Conservation (phyloP, 1,284 basidiomycete species). For the Crucibulum parvulum region DNA sequence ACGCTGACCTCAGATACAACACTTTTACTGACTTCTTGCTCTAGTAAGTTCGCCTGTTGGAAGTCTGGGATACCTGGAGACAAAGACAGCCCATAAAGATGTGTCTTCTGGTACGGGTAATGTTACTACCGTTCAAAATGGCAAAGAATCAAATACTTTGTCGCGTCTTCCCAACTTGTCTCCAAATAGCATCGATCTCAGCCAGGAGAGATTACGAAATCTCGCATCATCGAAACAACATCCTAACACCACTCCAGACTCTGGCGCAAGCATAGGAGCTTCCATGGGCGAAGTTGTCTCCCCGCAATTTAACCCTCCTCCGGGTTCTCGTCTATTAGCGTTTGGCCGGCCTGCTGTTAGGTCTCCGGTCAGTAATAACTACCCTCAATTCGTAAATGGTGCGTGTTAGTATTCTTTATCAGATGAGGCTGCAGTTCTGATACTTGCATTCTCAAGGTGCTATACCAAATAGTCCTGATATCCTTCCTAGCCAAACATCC, state of each 20-base stretch:
- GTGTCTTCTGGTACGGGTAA: too few relatives aligned
- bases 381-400: slow-evolving; percentile 16
- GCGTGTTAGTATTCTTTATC: slow-evolving; percentile 16
- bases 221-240: too few relatives aligned
- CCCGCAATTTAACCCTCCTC: slow-evolving; percentile 64
- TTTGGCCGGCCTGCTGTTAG: slow-evolving; percentile 53
- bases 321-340: slow-evolving; percentile 75
- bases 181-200: too few relatives aligned
- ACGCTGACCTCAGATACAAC: neutral
- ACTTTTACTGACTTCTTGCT: neutral
- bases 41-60: too few relatives aligned
- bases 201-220: too few relatives aligned
- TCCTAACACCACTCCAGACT: too few relatives aligned
- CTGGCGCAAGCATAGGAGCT: too few relatives aligned
- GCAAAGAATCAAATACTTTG: neutral
- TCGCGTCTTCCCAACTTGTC: neutral
- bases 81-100: too few relatives aligned
- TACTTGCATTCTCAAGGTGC: neutral
- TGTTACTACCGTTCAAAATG: too few relatives aligned
- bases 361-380: slow-evolving; percentile 8
- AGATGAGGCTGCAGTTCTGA: neutral
- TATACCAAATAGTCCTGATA: neutral
- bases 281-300: slow-evolving; percentile 2
- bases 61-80: too few relatives aligned
- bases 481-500: slow-evolving; percentile 12